Conservation (phyloP, 192 early-diverging fungal genomes). For the Umbelopsis ramanniana region DNA sequence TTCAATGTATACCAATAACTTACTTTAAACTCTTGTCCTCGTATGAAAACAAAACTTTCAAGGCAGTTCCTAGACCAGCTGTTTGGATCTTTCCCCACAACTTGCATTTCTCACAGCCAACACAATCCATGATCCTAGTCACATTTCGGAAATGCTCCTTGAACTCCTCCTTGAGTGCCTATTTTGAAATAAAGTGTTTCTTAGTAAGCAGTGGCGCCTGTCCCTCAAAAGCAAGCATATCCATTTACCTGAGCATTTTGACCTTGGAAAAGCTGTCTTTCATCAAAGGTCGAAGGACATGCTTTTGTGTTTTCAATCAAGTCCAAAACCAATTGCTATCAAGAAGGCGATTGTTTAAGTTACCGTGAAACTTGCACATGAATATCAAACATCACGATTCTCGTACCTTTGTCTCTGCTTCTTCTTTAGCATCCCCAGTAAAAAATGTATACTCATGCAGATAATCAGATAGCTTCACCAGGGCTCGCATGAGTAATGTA, state of each 20-base stretch:
- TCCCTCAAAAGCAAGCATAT: not conserved
- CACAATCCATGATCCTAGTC: constrained; percentile 98
- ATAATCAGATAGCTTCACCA: constrained; percentile 83
- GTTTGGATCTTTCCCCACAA: constrained; percentile 99
- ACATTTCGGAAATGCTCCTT: constrained; percentile 94
- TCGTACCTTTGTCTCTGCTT: constrained; percentile 52
- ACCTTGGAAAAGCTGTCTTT: constrained; percentile 81
- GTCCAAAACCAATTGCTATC: constrained; percentile 59
- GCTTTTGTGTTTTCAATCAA: constrained; percentile 60
- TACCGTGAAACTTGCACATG: no score
- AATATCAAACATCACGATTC: not conserved
- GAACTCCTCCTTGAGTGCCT: constrained; percentile 85
- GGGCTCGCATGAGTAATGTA: constrained; percentile 81
- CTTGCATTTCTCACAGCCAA: constrained; percentile 97
- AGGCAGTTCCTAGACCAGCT: constrained; percentile 92
- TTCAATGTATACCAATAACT: constrained; percentile 10
- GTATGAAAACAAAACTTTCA: constrained; percentile 95
- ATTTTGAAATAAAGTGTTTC: constrained; percentile 7
- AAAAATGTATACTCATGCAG: constrained; percentile 77
- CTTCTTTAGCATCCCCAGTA: constrained; percentile 64
- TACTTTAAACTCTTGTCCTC: constrained; percentile 70
- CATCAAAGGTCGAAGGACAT: constrained; percentile 90
- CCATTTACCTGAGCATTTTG: constrained; percentile 47
- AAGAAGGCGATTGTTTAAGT: constrained; percentile 1
- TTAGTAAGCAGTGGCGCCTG: not conserved